These are phyloP conservation scores for Phytophthora nicotianae DNA, from an alignment of 352 stramenopile species.

Conservation along the genomic window DNA sequence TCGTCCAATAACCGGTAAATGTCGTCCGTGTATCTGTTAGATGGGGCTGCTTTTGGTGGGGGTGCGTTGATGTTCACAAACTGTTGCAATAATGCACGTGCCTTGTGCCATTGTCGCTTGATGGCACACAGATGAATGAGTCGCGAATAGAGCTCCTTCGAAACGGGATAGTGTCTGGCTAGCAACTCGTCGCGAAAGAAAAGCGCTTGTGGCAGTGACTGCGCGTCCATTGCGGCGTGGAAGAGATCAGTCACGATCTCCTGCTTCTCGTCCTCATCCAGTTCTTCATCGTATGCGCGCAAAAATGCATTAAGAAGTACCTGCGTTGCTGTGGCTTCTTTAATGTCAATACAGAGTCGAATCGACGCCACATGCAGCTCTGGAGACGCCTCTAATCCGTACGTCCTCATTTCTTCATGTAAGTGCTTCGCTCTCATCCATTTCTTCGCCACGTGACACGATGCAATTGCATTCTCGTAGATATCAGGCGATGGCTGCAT, in stretches of 20 bases:
- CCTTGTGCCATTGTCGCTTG: constrained; percentile 61
- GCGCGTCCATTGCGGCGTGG: constrained; percentile 40
- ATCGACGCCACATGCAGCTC: constrained; percentile 61
- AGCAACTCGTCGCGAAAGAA: constrained; percentile 65
- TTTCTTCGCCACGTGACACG: constrained; percentile 56
- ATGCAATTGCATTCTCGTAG: constrained; percentile 73
- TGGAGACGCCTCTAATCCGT: constrained; percentile 56
- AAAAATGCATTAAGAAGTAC: constrained; percentile 54
- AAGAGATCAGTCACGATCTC: constrained; percentile 52
- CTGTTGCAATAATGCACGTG: constrained; percentile 54
- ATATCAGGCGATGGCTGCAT: constrained; percentile 73
- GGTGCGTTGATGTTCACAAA: constrained; percentile 46
- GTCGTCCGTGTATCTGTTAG: constrained; percentile 54
- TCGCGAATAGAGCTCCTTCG: constrained; percentile 43
- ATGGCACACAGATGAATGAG: constrained; percentile 57
- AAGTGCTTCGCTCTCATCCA: constrained; percentile 79
- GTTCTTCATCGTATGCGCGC: constrained; percentile 40
- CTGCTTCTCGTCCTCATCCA: constrained; percentile 43
- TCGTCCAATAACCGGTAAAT: constrained; percentile 54
- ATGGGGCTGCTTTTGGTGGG: constrained; percentile 37
- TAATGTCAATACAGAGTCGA: constrained; percentile 48
- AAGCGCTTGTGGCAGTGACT: constrained; percentile 57
- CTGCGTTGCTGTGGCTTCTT: constrained; percentile 61
- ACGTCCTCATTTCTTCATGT: constrained; percentile 62
- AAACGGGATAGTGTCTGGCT: constrained; percentile 32